Evolutionary conservation across 2,329 filamentous ascomycete species (phyloP).

Genomic region (Arthrinium phaeospermum): DNA sequence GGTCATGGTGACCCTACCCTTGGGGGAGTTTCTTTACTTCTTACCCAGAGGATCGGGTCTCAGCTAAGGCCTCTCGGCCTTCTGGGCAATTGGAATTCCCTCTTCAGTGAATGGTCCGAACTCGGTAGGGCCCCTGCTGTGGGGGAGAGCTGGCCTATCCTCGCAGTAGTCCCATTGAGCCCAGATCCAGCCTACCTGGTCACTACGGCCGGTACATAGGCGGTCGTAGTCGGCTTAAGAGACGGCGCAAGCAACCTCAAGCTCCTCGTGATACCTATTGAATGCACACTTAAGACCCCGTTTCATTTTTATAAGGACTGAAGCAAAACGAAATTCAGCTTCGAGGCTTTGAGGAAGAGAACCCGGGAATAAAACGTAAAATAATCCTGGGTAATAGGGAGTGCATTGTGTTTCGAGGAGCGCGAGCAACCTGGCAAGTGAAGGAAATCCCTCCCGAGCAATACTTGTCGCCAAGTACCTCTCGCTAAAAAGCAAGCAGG

Average conservation of each 20-base stretch:
- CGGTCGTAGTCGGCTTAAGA: constrained; percentile 10
- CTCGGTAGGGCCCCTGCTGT: constrained; percentile 8
- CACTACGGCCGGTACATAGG: background rate
- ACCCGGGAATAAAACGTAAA: too few species aligned
- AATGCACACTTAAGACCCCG: too few species aligned
- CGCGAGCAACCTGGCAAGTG: background rate
- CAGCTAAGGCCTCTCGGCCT: background rate
- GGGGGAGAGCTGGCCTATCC: background rate
- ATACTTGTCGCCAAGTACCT: background rate
- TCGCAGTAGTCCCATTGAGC: background rate
- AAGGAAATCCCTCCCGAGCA: too few species aligned
- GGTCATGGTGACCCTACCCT: background rate
- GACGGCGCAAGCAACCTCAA: background rate
- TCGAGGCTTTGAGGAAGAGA: too few species aligned
- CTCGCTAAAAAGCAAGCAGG: background rate
- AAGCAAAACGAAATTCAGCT: too few species aligned
- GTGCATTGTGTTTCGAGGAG: too few species aligned
- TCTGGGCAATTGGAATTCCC: background rate
- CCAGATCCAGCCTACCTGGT: background rate
- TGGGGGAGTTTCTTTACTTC: background rate
- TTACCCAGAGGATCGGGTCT: background rate
- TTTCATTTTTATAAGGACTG: too few species aligned
- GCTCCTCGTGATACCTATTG: too few species aligned
- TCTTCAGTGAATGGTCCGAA: constrained; percentile 4
- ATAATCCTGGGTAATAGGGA: too few species aligned